Evolutionary conservation across 106 monocot genomes (phyloP).

Genomic region (Alisma plantagoaquatica): DNA sequence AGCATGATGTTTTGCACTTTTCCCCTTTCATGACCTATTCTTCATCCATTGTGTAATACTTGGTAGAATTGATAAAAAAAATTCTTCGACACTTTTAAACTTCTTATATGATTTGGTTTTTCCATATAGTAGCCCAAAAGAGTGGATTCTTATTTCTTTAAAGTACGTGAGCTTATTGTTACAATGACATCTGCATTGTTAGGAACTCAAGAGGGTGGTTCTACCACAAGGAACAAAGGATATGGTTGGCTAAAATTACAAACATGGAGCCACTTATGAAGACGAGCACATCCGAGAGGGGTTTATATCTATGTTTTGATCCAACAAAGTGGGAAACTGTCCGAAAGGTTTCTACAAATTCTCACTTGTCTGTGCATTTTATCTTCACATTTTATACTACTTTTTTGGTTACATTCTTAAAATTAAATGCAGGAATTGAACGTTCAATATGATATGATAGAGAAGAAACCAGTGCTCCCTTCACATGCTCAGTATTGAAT

Average conservation of each 20-base stretch:
- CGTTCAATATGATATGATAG: slow-evolving; percentile 57
- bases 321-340: slow-evolving; percentile 62
- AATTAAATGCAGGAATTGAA: slow-evolving; percentile 62
- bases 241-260: slow-evolving; percentile 67
- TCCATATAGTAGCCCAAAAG: too few relatives aligned
- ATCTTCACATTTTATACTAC: not conserved
- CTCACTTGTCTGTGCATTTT: not conserved
- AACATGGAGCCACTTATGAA: slow-evolving; percentile 68
- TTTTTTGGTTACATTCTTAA: not conserved
- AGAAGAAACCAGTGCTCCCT: slow-evolving; percentile 69
- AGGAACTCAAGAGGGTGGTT: slow-evolving; percentile 56
- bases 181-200: not conserved
- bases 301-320: slow-evolving; percentile 70
- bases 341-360: slow-evolving; percentile 42
- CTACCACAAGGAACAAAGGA: slow-evolving; percentile 63
- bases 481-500: slow-evolving; percentile 24
- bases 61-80: too few relatives aligned
- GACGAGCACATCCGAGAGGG: slow-evolving; percentile 67
- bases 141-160: too few relatives aligned
- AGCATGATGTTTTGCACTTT: too few relatives aligned
- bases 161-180: too few relatives aligned
- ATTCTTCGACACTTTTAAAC: too few relatives aligned
- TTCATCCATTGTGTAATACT: too few relatives aligned
- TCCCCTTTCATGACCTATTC: too few relatives aligned
- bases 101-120: too few relatives aligned